A percentile compares a stretch with the other conserved stretches of the same genome.
These are phyloP conservation scores for Ochetophila trinervis DNA, from an alignment of 306 rosid genomes.

Conservation along the genomic window DNA sequence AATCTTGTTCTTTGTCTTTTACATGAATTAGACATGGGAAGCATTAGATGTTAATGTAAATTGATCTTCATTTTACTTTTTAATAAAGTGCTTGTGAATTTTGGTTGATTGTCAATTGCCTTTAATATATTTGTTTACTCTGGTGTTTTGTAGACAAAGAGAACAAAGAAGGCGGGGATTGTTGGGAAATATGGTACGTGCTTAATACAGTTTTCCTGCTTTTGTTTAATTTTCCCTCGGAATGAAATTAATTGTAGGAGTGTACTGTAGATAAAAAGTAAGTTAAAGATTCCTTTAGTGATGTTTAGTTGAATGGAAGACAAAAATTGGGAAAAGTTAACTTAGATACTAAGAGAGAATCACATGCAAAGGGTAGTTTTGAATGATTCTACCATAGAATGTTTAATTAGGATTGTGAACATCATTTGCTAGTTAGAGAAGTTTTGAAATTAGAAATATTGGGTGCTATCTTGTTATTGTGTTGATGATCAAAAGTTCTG, in stretches of 20 bases:
- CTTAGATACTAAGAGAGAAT: neutral
- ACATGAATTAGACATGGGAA: too few relatives aligned
- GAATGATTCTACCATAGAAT: neutral
- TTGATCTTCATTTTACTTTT: too few relatives aligned
- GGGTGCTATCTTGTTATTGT: too few relatives aligned
- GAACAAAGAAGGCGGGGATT: conserved; percentile 92
- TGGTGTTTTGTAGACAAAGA: conserved; percentile 51
- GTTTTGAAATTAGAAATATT: too few relatives aligned
- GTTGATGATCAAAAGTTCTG: too few relatives aligned
- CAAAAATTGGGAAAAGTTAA: too few relatives aligned
- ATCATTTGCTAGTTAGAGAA: too few relatives aligned
- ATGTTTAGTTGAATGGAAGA: neutral
- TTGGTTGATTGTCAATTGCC: neutral
- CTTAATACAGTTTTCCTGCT: neutral
- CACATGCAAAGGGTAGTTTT: neutral
- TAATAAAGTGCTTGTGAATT: neutral
- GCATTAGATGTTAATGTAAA: too few relatives aligned
- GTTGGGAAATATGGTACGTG: conserved; percentile 86
- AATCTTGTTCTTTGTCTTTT: too few relatives aligned
- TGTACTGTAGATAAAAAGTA: too few relatives aligned
- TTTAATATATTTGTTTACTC: neutral
- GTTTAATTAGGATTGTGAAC: neutral
- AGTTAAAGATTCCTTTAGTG: too few relatives aligned
- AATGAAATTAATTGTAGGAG: neutral
- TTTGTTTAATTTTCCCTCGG: neutral